Evolutionary conservation across 2,329 filamentous ascomycete genomes (phyloP).

Genomic region (Dactylellina haptotyla): DNA sequence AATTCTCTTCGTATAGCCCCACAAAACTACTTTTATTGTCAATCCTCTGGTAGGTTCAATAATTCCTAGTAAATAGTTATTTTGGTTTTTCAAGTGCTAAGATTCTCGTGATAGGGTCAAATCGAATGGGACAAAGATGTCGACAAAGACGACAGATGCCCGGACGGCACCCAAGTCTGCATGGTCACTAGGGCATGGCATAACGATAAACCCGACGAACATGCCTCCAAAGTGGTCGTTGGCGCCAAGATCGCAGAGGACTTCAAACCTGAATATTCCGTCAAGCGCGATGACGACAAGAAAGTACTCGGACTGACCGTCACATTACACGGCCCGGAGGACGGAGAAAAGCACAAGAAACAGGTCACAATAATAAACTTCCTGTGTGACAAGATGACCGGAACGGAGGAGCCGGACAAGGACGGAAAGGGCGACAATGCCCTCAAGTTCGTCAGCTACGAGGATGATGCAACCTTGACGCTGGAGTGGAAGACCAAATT

Average conservation of each 20-base stretch:
- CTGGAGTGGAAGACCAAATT: conserved; percentile 88
- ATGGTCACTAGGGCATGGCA: conserved; percentile 66
- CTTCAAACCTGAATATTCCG: conserved; percentile 30
- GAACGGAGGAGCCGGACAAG: conserved; percentile 62
- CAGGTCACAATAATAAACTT: conserved; percentile 87
- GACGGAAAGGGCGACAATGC: conserved; percentile 60
- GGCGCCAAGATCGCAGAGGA: conserved; percentile 24
- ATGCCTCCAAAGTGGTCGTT: conserved; percentile 5
- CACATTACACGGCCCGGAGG: conserved; percentile 67
- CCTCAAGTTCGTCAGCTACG: conserved; percentile 80
- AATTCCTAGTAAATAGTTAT: background rate
- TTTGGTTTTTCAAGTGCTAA: background rate
- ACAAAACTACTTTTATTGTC: background rate
- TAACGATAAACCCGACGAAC: conserved; percentile 61
- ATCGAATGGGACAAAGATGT: conserved; percentile 72
- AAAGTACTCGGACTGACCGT: conserved; percentile 67
- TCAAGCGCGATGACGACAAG: conserved; percentile 69
- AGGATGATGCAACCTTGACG: conserved; percentile 71
- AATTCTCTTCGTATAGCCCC: background rate
- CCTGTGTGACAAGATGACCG: conserved; percentile 81
- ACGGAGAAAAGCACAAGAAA: conserved; percentile 66
- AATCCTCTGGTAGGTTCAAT: background rate
- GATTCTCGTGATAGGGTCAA: conserved; percentile 59
- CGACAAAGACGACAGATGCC: conserved; percentile 71
- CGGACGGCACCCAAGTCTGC: conserved; percentile 79